Conservation (phyloP, 1,284 basidiomycete species). For the Irpex sp. region DNA sequence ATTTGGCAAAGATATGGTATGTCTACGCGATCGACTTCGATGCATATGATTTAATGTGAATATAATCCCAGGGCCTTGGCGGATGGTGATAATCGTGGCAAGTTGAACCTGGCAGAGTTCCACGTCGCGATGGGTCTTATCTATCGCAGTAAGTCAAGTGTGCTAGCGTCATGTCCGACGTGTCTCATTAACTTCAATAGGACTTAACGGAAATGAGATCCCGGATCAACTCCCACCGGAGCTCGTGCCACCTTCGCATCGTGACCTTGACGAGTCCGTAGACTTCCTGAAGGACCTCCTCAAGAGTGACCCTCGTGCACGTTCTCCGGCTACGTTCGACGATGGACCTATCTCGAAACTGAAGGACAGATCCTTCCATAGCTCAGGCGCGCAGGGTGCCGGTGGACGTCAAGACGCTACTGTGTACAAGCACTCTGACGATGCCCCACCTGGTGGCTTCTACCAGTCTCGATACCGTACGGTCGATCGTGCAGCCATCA, state of each 20-base stretch:
- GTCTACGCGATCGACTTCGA: not conserved
- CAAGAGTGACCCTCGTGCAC: constrained; percentile 76
- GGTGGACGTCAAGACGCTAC: constrained; percentile 82
- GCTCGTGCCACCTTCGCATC: constrained; percentile 89
- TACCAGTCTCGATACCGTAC: constrained; percentile 90
- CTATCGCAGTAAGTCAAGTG: constrained; percentile 74
- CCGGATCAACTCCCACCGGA: constrained; percentile 87
- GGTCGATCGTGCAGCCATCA: constrained; percentile 82
- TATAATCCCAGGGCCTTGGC: constrained; percentile 66
- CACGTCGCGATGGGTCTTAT: constrained; percentile 99
- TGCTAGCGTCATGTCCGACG: not conserved
- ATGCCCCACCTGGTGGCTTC: constrained; percentile 52
- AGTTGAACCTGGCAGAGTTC: constrained; percentile 94
- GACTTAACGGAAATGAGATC: constrained; percentile 88
- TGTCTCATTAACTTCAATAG: constrained; percentile 35
- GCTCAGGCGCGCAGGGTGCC: constrained; percentile 48
- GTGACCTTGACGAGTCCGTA: constrained; percentile 89
- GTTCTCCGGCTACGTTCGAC: constrained; percentile 49
- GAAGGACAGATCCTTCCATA: constrained; percentile 71
- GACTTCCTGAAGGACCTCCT: constrained; percentile 90
- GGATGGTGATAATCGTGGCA: constrained; percentile 88
- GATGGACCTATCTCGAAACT: constrained; percentile 49
- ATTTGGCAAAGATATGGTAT: constrained; percentile 93
- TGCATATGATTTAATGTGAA: not conserved
- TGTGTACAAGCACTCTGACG: constrained; percentile 86